phyloP scores from a whole-genome alignment of 441 rosid genomes.

The Euphorbia schlechtendalii region DNA sequence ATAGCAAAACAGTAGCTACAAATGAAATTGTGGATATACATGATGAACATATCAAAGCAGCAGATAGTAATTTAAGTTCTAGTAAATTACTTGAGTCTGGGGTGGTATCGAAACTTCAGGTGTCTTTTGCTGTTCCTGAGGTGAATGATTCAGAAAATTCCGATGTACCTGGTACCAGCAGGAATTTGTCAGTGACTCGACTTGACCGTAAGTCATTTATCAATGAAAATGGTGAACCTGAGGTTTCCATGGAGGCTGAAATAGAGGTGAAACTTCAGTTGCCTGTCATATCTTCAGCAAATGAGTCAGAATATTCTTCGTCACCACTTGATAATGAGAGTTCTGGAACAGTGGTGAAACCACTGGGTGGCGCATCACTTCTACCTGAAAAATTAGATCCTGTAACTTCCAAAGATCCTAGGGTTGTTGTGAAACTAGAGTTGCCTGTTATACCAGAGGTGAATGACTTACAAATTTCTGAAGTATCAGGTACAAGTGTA shows the following conservation, averaged over 20 bases:
- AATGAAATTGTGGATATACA: conserved; percentile 25
- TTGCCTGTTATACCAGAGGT: conserved; percentile 23
- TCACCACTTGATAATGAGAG: conserved; percentile 4
- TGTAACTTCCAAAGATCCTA: conserved; percentile 23
- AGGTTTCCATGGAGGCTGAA: conserved; percentile 23
- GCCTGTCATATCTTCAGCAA: conserved; percentile 17
- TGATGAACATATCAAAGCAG: conserved; percentile 18
- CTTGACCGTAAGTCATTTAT: conserved; percentile 22
- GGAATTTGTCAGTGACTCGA: conserved; percentile 14
- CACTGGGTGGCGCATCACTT: conserved; percentile 9
- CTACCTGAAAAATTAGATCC: conserved; percentile 1
- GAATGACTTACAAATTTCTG: conserved; percentile 22
- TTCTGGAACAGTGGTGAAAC: conserved; percentile 2
- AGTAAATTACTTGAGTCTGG: conserved; percentile 25
- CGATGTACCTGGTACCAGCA: conserved; percentile 16
- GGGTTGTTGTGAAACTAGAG: conserved; percentile 20
- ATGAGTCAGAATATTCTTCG: conserved; percentile 10
- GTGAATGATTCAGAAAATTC: conserved; percentile 20
- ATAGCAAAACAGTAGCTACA: conserved; percentile 18
- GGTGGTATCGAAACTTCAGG: conserved; percentile 22
- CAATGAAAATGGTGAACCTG: conserved; percentile 22
- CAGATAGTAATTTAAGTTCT: conserved; percentile 16
- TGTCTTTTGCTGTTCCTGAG: conserved; percentile 20
- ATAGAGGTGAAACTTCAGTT: conserved; percentile 13
- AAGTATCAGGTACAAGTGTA: conserved; percentile 20